A percentile compares a stretch with the other conserved stretches of the same genome.
phyloP scores from a whole-genome alignment of 352 stramenopile species.

The Elongisporangium undulatum region DNA sequence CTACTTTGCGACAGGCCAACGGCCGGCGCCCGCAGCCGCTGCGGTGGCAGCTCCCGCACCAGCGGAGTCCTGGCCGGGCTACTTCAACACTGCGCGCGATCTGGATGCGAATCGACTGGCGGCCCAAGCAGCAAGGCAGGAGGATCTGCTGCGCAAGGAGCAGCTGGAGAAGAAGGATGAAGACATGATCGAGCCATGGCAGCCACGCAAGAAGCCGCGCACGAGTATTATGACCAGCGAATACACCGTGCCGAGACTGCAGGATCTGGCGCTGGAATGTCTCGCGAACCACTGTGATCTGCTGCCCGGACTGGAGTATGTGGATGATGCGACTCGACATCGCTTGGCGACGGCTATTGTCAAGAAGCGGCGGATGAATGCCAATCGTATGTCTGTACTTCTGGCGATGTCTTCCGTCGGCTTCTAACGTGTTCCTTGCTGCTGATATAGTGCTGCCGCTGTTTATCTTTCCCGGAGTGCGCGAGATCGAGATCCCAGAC shows the following conservation, averaged over 20 bases:
- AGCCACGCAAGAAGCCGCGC: constrained; percentile 44
- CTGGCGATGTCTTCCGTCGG: not conserved
- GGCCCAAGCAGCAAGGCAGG: constrained; percentile 50
- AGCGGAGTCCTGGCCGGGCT: constrained; percentile 64
- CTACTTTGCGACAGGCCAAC: constrained; percentile 37
- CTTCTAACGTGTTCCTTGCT: not conserved
- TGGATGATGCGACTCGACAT: constrained; percentile 57
- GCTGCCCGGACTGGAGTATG: constrained; percentile 64
- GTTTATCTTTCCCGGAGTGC: constrained; percentile 80
- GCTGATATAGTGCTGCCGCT: constrained; percentile 47
- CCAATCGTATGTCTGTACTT: constrained; percentile 24
- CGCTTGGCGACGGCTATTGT: constrained; percentile 53
- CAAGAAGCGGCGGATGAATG: constrained; percentile 51
- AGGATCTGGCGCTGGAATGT: constrained; percentile 47
- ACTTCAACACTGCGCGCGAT: constrained; percentile 62
- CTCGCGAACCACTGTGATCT: constrained; percentile 64
- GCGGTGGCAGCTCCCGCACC: constrained; percentile 2
- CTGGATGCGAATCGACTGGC: constrained; percentile 57
- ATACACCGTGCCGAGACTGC: constrained; percentile 38
- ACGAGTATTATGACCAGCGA: constrained; percentile 41
- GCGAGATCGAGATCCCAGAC: constrained; percentile 77
- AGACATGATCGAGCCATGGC: constrained; percentile 22
- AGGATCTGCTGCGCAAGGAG: constrained; percentile 38
- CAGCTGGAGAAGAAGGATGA: constrained; percentile 10
- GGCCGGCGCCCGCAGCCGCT: not conserved